phyloP scores from a whole-genome alignment of 768 basidiomycete species.

The Antrodiella citrinella region DNA sequence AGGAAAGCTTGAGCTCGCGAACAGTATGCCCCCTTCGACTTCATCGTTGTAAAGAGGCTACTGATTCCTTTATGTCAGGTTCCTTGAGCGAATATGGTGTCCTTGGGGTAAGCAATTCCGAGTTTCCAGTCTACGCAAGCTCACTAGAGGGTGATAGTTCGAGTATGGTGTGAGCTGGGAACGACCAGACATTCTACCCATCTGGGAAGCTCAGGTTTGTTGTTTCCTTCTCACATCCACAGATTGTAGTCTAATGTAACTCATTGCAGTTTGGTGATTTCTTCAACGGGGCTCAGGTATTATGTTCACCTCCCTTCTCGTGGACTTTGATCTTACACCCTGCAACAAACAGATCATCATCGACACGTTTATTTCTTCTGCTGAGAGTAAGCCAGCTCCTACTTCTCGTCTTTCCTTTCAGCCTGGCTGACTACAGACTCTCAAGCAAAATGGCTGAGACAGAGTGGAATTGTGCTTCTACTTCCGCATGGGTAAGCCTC shows the following conservation, averaged over 20 bases:
- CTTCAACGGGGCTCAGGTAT: slow-evolving; percentile 78
- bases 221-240: background rate
- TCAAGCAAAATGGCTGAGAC: slow-evolving; percentile 87
- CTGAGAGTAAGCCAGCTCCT: slow-evolving; percentile 56
- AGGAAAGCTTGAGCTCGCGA: slow-evolving; percentile 79
- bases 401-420: background rate
- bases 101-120: slow-evolving; percentile 54
- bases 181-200: slow-evolving; percentile 67
- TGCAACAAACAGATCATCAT: slow-evolving; percentile 58
- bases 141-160: slow-evolving; percentile 40
- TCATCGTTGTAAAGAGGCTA: background rate
- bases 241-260: background rate
- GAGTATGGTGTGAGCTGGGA: slow-evolving; percentile 92
- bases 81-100: slow-evolving; percentile 88
- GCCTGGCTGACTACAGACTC: background rate
- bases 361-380: slow-evolving; percentile 80
- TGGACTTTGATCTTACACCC: background rate
- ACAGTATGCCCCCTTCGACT: slow-evolving; percentile 45
- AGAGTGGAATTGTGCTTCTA: slow-evolving; percentile 80
- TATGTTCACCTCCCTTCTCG: slow-evolving; percentile 4
- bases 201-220: slow-evolving; percentile 86
- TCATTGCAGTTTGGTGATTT: slow-evolving; percentile 75
- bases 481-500: slow-evolving; percentile 64
- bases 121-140: background rate
- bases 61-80: slow-evolving; percentile 35